A percentile compares a stretch with the other conserved stretches of the same genome.
Conservation (phyloP, 176 grass and related monocot species). For the Eragrostis curvula region DNA sequence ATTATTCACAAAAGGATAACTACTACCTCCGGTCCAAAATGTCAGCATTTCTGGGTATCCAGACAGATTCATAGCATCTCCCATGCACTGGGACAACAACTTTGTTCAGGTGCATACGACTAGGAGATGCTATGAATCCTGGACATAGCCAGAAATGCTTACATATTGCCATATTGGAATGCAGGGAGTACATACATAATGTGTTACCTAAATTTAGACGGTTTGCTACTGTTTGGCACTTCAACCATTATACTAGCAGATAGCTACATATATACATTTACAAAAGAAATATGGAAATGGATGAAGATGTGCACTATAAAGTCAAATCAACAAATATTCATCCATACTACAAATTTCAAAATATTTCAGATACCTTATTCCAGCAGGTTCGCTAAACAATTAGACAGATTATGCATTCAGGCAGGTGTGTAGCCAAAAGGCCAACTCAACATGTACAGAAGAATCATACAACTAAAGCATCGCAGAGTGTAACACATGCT, state of each 20-base stretch:
- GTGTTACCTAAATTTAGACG: not conserved
- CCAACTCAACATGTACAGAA: not conserved
- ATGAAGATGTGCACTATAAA: not conserved
- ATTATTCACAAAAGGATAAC: not conserved
- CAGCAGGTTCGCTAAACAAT: not conserved
- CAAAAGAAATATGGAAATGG: not conserved
- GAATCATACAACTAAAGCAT: not conserved
- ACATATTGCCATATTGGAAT: no score
- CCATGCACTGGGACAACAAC: no score
- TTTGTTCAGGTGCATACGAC: no score
- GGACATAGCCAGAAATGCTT: no score
- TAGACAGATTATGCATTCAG: not conserved
- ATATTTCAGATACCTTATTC: not conserved
- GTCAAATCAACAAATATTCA: no score
- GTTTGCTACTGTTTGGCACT: not conserved
- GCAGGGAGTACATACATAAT: not conserved
- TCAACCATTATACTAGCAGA: not conserved
- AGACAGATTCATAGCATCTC: no score
- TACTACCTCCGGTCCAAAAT: no score
- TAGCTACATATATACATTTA: not conserved
- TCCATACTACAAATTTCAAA: not conserved
- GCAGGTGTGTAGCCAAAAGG: not conserved
- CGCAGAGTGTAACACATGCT: not conserved
- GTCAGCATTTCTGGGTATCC: no score
- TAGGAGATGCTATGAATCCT: no score